These are phyloP conservation scores for Saturnispora saitoi DNA, from an alignment of 805 yeast genomes.

Conservation along the genomic window DNA sequence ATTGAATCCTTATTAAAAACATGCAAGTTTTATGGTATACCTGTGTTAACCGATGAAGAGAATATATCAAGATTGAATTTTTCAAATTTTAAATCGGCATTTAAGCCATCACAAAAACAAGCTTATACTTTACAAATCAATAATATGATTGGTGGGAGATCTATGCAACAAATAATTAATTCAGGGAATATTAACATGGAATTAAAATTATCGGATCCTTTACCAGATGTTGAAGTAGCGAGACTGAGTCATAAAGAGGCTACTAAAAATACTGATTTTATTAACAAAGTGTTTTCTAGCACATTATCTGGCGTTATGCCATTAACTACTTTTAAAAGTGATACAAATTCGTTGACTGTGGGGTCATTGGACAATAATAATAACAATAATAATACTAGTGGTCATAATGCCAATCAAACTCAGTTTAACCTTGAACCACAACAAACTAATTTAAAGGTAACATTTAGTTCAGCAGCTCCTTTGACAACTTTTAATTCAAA, in stretches of 20 bases:
- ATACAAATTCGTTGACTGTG: constrained; percentile 1
- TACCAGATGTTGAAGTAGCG: constrained; percentile 17
- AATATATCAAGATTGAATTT: constrained; percentile 31
- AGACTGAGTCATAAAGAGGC: constrained; percentile 18
- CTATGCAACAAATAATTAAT: constrained; percentile 32
- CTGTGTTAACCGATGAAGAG: constrained; percentile 29
- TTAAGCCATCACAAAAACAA: constrained; percentile 32
- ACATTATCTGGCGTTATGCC: neutral
- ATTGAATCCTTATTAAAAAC: constrained; percentile 44
- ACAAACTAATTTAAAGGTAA: neutral
- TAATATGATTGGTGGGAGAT: constrained; percentile 25
- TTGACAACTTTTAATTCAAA: neutral
- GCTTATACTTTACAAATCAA: constrained; percentile 38
- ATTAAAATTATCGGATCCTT: constrained; percentile 12
- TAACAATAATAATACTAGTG: neutral
- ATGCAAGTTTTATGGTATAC: constrained; percentile 56
- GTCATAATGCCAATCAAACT: neutral
- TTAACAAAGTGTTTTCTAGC: constrained; percentile 7
- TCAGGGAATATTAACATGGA: constrained; percentile 25
- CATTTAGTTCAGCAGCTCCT: neutral
- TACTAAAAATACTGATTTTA: constrained; percentile 8
- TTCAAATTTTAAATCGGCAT: constrained; percentile 30
- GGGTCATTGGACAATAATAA: neutral
- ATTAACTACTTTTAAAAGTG: neutral
- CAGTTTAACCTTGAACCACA: neutral